Evolutionary conservation across 768 basidiomycete species (phyloP).

Genomic region (Pleurotus tuber-regium): DNA sequence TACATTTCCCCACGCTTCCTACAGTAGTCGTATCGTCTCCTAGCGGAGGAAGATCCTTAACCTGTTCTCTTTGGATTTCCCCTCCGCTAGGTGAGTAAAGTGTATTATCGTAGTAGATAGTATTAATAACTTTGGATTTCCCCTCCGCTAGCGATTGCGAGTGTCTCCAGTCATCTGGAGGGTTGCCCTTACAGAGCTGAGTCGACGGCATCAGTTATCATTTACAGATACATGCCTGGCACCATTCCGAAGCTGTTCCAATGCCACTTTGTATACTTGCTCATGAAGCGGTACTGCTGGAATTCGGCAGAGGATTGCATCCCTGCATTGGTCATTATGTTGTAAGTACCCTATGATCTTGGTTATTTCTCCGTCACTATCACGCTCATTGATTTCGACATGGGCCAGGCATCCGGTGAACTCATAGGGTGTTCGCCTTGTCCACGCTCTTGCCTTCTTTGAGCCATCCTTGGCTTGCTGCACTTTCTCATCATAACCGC

Average conservation of each 20-base stretch:
- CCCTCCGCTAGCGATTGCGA: too few relatives aligned
- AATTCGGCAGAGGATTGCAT: slow-evolving; percentile 13
- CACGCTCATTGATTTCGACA: slow-evolving; percentile 26
- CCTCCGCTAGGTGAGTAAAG: too few relatives aligned
- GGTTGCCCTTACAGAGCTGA: too few relatives aligned
- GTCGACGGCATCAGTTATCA: too few relatives aligned
- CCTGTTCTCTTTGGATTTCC: too few relatives aligned
- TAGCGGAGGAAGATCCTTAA: too few relatives aligned
- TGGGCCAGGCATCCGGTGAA: slow-evolving; percentile 35
- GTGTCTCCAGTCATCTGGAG: too few relatives aligned
- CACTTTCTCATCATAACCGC: not conserved
- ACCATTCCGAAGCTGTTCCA: slow-evolving; percentile 18
- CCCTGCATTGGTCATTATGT: slow-evolving; percentile 26
- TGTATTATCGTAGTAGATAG: too few relatives aligned
- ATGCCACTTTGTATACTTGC: slow-evolving; percentile 23
- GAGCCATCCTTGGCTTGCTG: not conserved
- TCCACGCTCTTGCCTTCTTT: not conserved
- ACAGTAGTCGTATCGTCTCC: too few relatives aligned
- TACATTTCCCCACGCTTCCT: too few relatives aligned
- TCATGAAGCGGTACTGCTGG: slow-evolving; percentile 31
- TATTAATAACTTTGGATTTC: too few relatives aligned
- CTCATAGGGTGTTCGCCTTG: not conserved
- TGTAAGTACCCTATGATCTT: slow-evolving; percentile 23
- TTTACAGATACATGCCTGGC: too few relatives aligned
- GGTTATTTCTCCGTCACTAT: slow-evolving; percentile 13